Conservation (phyloP, 2,329 filamentous ascomycete genomes). For the Epichloe baconii region DNA sequence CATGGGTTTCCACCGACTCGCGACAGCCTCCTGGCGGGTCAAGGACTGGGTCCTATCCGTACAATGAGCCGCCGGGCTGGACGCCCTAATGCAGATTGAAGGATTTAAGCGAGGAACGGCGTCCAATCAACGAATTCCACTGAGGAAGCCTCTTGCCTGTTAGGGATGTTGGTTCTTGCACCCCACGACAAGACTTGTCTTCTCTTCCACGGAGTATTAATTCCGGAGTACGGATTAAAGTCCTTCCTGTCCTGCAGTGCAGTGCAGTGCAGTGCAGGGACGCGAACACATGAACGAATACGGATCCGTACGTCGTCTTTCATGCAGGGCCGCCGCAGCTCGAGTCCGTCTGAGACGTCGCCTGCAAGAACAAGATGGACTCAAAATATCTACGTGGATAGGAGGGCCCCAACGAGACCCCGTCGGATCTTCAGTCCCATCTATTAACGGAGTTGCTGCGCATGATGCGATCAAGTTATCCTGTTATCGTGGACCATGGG, state of each 20-base stretch:
- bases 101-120: neutral
- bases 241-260: too few relatives aligned
- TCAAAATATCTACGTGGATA: neutral
- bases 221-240: too few relatives aligned
- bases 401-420: neutral
- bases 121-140: conserved; percentile 1
- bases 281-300: too few relatives aligned
- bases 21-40: neutral
- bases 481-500: too few relatives aligned
- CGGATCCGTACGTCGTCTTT: too few relatives aligned
- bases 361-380: neutral
- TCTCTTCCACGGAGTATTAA: too few relatives aligned
- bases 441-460: neutral
- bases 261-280: too few relatives aligned
- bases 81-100: too few relatives aligned
- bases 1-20: neutral
- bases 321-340: neutral
- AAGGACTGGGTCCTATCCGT: neutral
- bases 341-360: neutral
- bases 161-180: neutral
- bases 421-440: neutral
- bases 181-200: too few relatives aligned
- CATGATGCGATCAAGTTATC: too few relatives aligned
- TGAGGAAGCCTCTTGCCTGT: neutral
- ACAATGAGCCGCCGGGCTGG: too few relatives aligned